Evolutionary conservation across 2,329 filamentous ascomycete genomes (phyloP).

Genomic region (Aspergillus unguis): DNA sequence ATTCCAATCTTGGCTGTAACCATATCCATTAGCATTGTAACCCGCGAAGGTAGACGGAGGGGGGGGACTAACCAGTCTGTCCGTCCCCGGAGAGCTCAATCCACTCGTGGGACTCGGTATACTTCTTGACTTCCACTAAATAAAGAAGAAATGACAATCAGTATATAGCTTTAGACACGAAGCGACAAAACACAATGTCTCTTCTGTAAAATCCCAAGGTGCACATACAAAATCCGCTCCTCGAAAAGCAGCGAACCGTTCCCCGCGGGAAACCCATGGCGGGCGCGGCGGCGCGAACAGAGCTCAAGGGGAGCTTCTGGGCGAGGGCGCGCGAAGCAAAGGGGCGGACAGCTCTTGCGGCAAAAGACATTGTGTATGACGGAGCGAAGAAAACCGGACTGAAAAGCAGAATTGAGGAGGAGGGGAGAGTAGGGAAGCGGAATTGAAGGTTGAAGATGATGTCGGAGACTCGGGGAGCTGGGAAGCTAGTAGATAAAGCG

Average conservation of each 20-base stretch:
- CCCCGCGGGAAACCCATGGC: constrained; percentile 42
- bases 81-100: constrained; percentile 80
- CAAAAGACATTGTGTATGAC: constrained; percentile 34
- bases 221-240: constrained; percentile 37
- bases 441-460: constrained; percentile 11
- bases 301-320: constrained; percentile 35
- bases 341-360: constrained; percentile 36
- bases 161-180: constrained; percentile 11
- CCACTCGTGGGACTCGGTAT: constrained; percentile 98
- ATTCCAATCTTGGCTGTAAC: constrained; percentile 70
- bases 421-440: constrained; percentile 10
- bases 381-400: constrained; percentile 5
- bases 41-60: background rate
- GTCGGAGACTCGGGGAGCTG: background rate
- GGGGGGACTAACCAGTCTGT: constrained; percentile 61
- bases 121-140: constrained; percentile 63
- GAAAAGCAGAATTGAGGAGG: constrained; percentile 14
- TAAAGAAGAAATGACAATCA: constrained; percentile 22
- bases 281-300: constrained; percentile 31
- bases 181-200: constrained; percentile 8
- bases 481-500: constrained; percentile 14
- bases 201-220: constrained; percentile 11
- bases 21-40: background rate
- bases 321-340: constrained; percentile 36
- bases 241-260: constrained; percentile 41